These are phyloP conservation scores for Prunus padus DNA, from an alignment of 306 rosid genomes.

Conservation along the genomic window DNA sequence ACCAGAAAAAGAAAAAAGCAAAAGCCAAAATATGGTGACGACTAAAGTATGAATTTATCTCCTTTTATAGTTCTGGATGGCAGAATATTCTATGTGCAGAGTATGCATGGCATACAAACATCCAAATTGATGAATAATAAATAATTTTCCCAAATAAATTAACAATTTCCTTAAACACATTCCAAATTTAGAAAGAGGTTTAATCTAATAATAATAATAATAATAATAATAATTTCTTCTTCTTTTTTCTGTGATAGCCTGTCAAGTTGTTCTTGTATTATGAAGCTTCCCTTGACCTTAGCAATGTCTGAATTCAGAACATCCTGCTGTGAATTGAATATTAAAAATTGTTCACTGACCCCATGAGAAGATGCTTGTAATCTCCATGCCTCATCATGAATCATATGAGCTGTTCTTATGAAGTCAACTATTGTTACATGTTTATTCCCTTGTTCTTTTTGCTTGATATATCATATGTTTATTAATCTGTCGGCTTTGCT, in stretches of 20 bases:
- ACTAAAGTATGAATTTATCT: background rate
- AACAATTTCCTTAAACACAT: conserved; percentile 37
- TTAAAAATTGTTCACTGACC: conserved; percentile 17
- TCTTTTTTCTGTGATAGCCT: conserved; percentile 44
- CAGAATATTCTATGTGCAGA: conserved; percentile 36
- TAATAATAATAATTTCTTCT: conserved; percentile 33
- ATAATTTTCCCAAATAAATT: conserved; percentile 28
- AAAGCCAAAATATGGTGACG: background rate
- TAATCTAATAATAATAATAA: conserved; percentile 21
- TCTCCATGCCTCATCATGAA: conserved; percentile 63
- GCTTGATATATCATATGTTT: conserved; percentile 32
- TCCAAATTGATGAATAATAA: conserved; percentile 36
- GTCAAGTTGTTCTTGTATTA: conserved; percentile 57
- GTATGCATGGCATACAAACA: conserved; percentile 37
- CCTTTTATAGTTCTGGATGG: conserved; percentile 30
- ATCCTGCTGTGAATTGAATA: conserved; percentile 35
- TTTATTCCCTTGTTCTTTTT: conserved; percentile 25
- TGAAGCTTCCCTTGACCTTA: conserved; percentile 55
- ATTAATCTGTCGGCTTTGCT: conserved; percentile 55
- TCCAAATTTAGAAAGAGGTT: conserved; percentile 35
- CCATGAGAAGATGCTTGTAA: conserved; percentile 58
- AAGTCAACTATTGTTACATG: conserved; percentile 62
- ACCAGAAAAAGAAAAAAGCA: background rate
- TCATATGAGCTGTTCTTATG: conserved; percentile 58
- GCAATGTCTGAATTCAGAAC: conserved; percentile 61